A percentile compares a stretch with the other conserved stretches of the same genome.
Conservation (phyloP, 352 stramenopile species). For the Phytophthora multivora region DNA sequence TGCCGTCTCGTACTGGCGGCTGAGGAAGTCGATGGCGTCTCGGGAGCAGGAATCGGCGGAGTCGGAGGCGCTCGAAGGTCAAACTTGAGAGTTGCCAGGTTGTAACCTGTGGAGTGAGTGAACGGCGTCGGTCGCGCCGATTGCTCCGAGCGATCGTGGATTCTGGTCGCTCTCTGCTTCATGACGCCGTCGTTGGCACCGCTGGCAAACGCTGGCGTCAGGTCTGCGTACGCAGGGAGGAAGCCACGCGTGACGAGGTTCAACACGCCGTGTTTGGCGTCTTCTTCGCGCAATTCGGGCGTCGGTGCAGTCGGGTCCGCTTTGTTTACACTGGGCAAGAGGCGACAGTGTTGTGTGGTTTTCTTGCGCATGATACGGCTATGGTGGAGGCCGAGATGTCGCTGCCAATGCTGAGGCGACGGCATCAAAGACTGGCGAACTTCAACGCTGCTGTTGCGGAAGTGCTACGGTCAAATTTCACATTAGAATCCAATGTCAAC, state of each 20-base stretch:
- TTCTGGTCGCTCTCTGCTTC: conserved; percentile 49
- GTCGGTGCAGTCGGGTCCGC: conserved; percentile 54
- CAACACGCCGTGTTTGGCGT: conserved; percentile 67
- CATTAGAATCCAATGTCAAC: neutral
- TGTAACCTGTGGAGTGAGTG: conserved; percentile 72
- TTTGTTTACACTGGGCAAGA: conserved; percentile 79
- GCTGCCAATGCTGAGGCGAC: conserved; percentile 28
- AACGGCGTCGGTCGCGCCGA: conserved; percentile 50
- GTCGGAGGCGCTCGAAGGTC: conserved; percentile 44
- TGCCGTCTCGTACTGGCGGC: conserved; percentile 9
- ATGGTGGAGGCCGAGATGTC: conserved; percentile 20
- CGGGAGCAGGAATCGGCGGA: neutral
- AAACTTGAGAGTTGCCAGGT: conserved; percentile 80
- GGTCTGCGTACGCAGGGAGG: conserved; percentile 56
- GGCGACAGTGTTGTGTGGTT: conserved; percentile 50
- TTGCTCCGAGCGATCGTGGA: conserved; percentile 68
- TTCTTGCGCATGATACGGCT: conserved; percentile 64
- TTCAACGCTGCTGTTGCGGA: conserved; percentile 45
- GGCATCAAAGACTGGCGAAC: conserved; percentile 27
- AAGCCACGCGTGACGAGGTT: conserved; percentile 78
- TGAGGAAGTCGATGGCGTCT: neutral
- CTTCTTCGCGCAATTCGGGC: conserved; percentile 59
- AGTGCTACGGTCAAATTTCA: conserved; percentile 31
- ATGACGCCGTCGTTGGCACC: conserved; percentile 51
- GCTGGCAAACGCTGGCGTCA: conserved; percentile 70